Base-by-base conservation (phyloP, 2,329 filamentous ascomycete species). In the Aspergillus chevalieri region DNA sequence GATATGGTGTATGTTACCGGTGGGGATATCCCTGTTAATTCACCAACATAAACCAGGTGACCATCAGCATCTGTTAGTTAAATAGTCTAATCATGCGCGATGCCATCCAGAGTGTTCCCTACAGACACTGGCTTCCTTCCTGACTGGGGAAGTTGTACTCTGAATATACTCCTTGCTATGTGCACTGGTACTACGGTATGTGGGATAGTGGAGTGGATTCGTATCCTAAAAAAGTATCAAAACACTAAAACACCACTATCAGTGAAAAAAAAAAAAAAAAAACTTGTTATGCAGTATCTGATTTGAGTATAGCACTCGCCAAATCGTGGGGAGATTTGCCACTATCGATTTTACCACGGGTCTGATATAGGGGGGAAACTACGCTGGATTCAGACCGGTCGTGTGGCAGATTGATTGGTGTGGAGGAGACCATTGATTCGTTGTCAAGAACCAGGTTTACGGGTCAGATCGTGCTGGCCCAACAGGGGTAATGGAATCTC, bases 261-360 rank as follows among this genome's bases (percentile, higher is more conserved):
- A 46, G 15, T 41, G 22, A 21, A 49, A 47, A 22, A 4, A 22
- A 4, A 22, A 5, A 22, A 22, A 22, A 22, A 22, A 6, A 41
- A 30, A 34, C 17, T 41, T 43, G 30, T 30, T 47, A 41, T 52
- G 47, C 48, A 56, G 48, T 51, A 57, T 52, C 56, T 56, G 12
- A 41, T 57, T 53, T 57, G 33, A 52, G 56, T 52, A 57, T 46
- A 50, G 17, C 38, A 12, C 8, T 53, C 57, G 53, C 55, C 51
- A 58, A 55, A 61, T 64, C 60, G 60, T 62, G 61, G 60, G 57
- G 56, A 57, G 53, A 53, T 56, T 57, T 56, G 49, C 57, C 55
- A 57, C 57, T 59, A 58, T 44, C 41, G 39, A 41, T 42, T 57
- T 45, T 49, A 47, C 49, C 53, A 54, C 44, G 51, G 49, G 55